Percentiles rank a stretch among this genome's conserved stretches.
phyloP scores from a whole-genome alignment of 2,329 filamentous ascomycete genomes.

The Cytospora schulzeri region DNA sequence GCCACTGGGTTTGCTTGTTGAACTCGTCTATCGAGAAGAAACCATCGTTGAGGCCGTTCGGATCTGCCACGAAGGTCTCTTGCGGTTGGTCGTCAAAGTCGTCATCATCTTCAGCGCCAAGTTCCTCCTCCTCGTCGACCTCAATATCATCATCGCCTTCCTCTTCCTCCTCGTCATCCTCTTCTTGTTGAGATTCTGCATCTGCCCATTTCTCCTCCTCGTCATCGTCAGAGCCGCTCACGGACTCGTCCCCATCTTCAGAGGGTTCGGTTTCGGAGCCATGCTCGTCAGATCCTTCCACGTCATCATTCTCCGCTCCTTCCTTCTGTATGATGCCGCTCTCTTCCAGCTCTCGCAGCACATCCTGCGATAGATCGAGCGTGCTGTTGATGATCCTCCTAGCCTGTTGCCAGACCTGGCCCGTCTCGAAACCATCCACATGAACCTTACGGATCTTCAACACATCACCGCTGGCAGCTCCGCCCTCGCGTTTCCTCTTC shows the following conservation, averaged over 20 bases:
- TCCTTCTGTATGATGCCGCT: slow-evolving; percentile 30
- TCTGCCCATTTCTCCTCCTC: slow-evolving; percentile 39
- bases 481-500: slow-evolving; percentile 71
- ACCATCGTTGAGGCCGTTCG: slow-evolving; percentile 87
- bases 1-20: slow-evolving; percentile 88
- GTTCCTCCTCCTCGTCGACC: slow-evolving; percentile 37
- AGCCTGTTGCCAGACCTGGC: slow-evolving; percentile 94
- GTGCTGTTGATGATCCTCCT: slow-evolving; percentile 72
- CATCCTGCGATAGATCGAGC: slow-evolving; percentile 50
- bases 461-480: slow-evolving; percentile 49
- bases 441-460: slow-evolving; percentile 83
- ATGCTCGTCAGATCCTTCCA: slow-evolving; percentile 38
- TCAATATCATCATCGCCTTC: slow-evolving; percentile 38
- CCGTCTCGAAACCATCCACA: slow-evolving; percentile 81
- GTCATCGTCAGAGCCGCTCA: slow-evolving; percentile 38
- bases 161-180: slow-evolving; percentile 32
- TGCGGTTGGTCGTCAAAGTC: slow-evolving; percentile 50
- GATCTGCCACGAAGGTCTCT: slow-evolving; percentile 68
- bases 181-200: slow-evolving; percentile 34
- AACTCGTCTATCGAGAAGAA: slow-evolving; percentile 99
- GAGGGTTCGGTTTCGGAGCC: slow-evolving; percentile 40
- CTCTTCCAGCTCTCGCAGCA: slow-evolving; percentile 53
- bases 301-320: slow-evolving; percentile 25
- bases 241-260: slow-evolving; percentile 19
- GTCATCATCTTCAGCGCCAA: slow-evolving; percentile 42